Base-by-base conservation (phyloP, 2,329 filamentous ascomycete genomes). In the Fusarium verrucosum region DNA sequence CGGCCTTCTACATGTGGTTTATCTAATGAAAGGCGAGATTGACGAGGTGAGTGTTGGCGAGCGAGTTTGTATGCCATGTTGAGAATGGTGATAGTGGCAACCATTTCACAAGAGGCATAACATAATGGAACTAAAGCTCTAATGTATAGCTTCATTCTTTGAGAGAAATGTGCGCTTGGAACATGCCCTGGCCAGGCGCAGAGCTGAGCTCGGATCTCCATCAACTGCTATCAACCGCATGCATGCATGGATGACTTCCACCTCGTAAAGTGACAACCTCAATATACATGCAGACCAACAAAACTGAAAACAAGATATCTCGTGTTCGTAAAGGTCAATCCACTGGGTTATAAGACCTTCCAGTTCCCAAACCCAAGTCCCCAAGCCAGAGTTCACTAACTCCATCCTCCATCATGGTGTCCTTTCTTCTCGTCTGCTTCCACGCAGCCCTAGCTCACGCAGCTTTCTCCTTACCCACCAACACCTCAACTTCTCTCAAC, bases 401-500 rank as follows among this genome's bases (percentile, higher is more conserved):
- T 28, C 26, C 45, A 8, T 41, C 33, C 4, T 28, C 5, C 11
- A 22, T 6, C n/a, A 54, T 66, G 46, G 4, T 20, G n/a, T 26
- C 16, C 8, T 35, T 50, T 10, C 37, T 71, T n/a, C 37, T 54
- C 6, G 5, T 69, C 16, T 38, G 46, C 35, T 13, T 65, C 1
- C 25, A 45, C 2, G 43, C 41, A 22, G 17, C 22, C 1, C 10
- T 58, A 2, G 17, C 45, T 10, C 14, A 49, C 5, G 54, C 55
- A 6, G 47, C 30, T 1, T 22, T 55, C 4, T 44, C 50, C 38
- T 37, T 52, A 13, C 33, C 45, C 1, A 37, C 61, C 2, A 61
- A 43, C 16, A 52, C 44, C 0, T 58, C 64, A 1, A 43, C 51
- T 13, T 46, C 50, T 17, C 53, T 75, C 5, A 59, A 66, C 7